Evolutionary conservation across 2,329 filamentous ascomycete genomes (phyloP), one percentile per base, ranked within the genome.

Genomic region (Spiromastix sp.): DNA sequence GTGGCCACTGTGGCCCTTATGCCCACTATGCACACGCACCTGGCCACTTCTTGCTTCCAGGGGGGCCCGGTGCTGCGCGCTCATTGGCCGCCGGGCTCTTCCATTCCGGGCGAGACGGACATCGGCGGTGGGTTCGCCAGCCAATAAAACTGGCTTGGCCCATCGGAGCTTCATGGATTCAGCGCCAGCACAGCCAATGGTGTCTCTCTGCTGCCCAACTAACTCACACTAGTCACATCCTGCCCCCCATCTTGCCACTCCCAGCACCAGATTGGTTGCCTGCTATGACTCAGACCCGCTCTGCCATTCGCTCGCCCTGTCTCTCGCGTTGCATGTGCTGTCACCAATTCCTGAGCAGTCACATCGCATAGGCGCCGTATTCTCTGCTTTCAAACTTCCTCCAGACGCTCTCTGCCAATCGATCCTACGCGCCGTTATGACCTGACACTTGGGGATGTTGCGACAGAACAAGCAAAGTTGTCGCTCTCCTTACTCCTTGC

Each of bases 111-210:
- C 5, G n/a, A 34, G 16, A 11, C 10, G 32, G 32, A 16, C 13
- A n/a, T 20, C 10, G n/a, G 11, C 16, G 27, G 9, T 29, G 11
- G 27, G 16, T 29, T 13, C n/a, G n/a, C 27, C 27, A 15, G 27
- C 27, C n/a, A n/a, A n/a, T n/a, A n/a, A n/a, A n/a, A n/a, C n/a
- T n/a, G n/a, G n/a, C n/a, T n/a, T n/a, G n/a, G n/a, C n/a, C n/a
- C n/a, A n/a, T n/a, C n/a, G n/a, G n/a, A n/a, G n/a, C n/a, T n/a
- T n/a, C n/a, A n/a, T n/a, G n/a, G n/a, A n/a, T n/a, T n/a, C 30
- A 35, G 40, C 40, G 40, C 32, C 34, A 32, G 30, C 26, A 3
- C 11, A 13, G 10, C 42, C 42, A 42, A 44, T 44, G 39, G 38
- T 18, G n/a, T 24, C 30, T 12, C 4, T 11, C 20, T 18, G n/a